A percentile compares a stretch with the other conserved stretches of the same genome.
Conservation (phyloP, 2,329 filamentous ascomycete species). For the Aureobasidium subglaciale region DNA sequence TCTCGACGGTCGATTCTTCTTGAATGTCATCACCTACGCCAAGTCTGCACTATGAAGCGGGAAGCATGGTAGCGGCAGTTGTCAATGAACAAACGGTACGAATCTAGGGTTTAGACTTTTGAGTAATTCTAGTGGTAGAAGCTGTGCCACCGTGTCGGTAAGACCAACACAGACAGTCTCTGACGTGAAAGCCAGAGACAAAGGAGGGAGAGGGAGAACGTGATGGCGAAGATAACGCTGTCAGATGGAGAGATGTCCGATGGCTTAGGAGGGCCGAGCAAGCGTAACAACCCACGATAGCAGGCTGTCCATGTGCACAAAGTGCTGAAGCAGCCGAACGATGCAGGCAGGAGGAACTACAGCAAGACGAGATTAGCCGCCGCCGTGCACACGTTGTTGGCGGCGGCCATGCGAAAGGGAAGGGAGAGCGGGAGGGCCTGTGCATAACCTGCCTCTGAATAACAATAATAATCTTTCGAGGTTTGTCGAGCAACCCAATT, state of each 20-base stretch:
- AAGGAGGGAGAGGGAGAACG: neutral
- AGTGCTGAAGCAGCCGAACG: conserved; percentile 12
- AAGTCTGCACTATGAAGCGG: neutral
- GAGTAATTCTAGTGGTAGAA: conserved; percentile 17
- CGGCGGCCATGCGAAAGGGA: conserved; percentile 13
- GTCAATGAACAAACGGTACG: conserved; percentile 11
- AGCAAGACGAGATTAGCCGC: conserved; percentile 15
- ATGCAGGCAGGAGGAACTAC: conserved; percentile 12
- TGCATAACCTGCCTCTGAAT: conserved; percentile 12
- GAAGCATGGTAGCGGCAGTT: conserved; percentile 10
- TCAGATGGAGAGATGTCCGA: neutral
- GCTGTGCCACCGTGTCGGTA: conserved; percentile 13
- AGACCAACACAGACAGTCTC: neutral
- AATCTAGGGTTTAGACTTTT: conserved; percentile 15
- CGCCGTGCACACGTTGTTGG: conserved; percentile 9
- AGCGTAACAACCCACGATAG: neutral
- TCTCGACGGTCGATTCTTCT: neutral
- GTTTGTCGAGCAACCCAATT: conserved; percentile 10
- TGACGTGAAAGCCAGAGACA: neutral
- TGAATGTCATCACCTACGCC: conserved; percentile 7
- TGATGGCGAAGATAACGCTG: neutral
- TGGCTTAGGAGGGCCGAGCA: neutral
- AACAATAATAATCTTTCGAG: conserved; percentile 14
- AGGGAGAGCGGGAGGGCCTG: conserved; percentile 14
- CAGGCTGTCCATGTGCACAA: neutral